Evolutionary conservation across 768 basidiomycete genomes (phyloP).

Genomic region (Rubroboletus satanas): DNA sequence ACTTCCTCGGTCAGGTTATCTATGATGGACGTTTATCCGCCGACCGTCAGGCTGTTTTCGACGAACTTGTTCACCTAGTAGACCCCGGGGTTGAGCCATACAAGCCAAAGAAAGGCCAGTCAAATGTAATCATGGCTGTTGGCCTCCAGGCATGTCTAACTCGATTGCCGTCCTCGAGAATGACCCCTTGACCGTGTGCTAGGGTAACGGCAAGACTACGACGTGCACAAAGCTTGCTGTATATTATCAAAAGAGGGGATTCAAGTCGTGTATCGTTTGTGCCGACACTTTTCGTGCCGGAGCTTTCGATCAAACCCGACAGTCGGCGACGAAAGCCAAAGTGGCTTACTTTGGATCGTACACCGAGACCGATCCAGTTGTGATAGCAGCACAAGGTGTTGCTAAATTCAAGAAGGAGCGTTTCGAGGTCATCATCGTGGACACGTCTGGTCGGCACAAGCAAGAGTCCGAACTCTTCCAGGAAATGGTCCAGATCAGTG

Average conservation of each 20-base stretch:
- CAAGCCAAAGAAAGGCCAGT: conserved; percentile 92
- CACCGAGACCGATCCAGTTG: conserved; percentile 97
- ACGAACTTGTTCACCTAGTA: conserved; percentile 91
- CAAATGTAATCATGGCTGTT: conserved; percentile 96
- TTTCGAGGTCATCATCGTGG: conserved; percentile 98
- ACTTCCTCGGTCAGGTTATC: background rate
- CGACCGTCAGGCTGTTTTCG: conserved; percentile 76
- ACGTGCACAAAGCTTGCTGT: conserved; percentile 99
- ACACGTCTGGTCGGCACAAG: conserved; percentile 95
- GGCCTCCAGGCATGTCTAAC: conserved; percentile 73
- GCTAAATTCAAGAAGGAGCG: conserved; percentile 97
- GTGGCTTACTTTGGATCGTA: conserved; percentile 99
- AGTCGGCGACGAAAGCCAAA: conserved; percentile 98
- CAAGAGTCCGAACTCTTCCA: conserved; percentile 95
- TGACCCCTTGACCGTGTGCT: conserved; percentile 5
- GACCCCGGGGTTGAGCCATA: conserved; percentile 95
- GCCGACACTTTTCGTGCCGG: conserved; percentile 99
- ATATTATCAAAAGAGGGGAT: conserved; percentile 94
- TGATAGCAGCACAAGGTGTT: conserved; percentile 92
- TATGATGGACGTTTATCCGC: conserved; percentile 8
- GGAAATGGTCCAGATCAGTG: conserved; percentile 96
- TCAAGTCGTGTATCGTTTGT: conserved; percentile 96
- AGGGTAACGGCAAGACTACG: conserved; percentile 99
- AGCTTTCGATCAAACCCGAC: conserved; percentile 98
- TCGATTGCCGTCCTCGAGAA: background rate